These are phyloP conservation scores for Leersia perrieri DNA, from an alignment of 176 grass and related monocot species.

Conservation along the genomic window DNA sequence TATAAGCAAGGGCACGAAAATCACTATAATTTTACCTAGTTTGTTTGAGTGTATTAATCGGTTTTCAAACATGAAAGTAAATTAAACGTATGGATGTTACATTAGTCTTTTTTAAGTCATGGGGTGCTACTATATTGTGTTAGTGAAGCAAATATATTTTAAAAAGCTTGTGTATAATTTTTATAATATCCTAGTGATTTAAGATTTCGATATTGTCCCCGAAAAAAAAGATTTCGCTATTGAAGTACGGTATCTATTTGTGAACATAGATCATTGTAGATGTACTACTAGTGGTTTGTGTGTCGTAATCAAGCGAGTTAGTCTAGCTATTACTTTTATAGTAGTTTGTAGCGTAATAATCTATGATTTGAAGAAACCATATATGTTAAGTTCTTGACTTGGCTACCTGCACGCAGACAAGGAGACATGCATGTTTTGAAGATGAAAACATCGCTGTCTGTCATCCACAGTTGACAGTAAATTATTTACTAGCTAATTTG, in stretches of 20 bases:
- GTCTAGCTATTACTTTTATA: background rate
- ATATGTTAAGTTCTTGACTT: background rate
- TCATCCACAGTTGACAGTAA: background rate
- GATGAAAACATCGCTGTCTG: background rate
- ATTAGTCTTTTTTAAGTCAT: no score
- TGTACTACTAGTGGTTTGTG: background rate
- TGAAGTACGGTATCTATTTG: background rate
- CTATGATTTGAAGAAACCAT: background rate
- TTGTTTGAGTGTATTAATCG: background rate
- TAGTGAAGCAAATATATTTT: no score
- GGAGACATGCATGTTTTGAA: background rate
- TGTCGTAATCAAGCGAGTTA: background rate
- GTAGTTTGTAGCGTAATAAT: no score
- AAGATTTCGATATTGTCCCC: no score
- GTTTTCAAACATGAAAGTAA: no score
- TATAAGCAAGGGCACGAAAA: background rate
- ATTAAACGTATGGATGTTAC: background rate
- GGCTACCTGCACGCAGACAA: background rate
- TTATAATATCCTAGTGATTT: no score
- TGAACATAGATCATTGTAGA: no score
- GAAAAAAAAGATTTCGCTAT: background rate
- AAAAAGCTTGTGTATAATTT: no score
- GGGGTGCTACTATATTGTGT: no score
- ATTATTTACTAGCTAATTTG: background rate
- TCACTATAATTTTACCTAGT: background rate